Evolutionary conservation across 148 eudicot genomes (phyloP).

Genomic region (Rhododendron vialii): DNA sequence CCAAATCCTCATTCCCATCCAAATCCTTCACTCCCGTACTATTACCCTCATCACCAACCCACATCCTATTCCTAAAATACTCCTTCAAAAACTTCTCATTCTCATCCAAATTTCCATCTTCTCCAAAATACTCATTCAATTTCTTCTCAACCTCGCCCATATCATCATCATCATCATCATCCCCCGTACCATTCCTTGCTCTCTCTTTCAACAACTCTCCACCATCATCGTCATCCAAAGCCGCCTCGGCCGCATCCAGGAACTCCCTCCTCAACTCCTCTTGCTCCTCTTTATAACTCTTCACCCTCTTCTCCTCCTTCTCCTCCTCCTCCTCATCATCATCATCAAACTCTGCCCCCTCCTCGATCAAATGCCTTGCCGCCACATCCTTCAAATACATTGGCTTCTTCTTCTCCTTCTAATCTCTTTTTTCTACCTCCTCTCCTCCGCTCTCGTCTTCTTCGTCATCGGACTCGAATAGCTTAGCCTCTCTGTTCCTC

Average conservation of each 20-base stretch:
- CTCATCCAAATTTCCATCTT: constrained; percentile 66
- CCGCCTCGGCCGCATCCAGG: constrained; percentile 36
- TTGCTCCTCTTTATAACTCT: constrained; percentile 59
- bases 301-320: constrained; percentile 19
- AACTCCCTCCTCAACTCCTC: constrained; percentile 54
- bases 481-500: constrained; percentile 40
- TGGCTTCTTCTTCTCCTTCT: constrained; percentile 47
- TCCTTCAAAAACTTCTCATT: constrained; percentile 65
- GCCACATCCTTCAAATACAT: constrained; percentile 80
- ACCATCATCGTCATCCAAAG: constrained; percentile 31
- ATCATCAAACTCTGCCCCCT: constrained; percentile 55
- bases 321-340: neutral
- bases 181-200: constrained; percentile 20
- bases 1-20: constrained; percentile 33
- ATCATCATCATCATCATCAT: constrained; percentile 27
- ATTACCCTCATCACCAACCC: constrained; percentile 47
- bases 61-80: constrained; percentile 63
- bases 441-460: neutral
- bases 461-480: constrained; percentile 44
- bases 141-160: constrained; percentile 47
- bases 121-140: constrained; percentile 67
- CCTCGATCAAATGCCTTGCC: constrained; percentile 66
- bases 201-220: constrained; percentile 53
- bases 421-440: constrained; percentile 8
- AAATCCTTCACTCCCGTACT: constrained; percentile 13